Conservation (phyloP, 2,329 filamentous ascomycete genomes). For the Westerdykella aurantiaca region DNA sequence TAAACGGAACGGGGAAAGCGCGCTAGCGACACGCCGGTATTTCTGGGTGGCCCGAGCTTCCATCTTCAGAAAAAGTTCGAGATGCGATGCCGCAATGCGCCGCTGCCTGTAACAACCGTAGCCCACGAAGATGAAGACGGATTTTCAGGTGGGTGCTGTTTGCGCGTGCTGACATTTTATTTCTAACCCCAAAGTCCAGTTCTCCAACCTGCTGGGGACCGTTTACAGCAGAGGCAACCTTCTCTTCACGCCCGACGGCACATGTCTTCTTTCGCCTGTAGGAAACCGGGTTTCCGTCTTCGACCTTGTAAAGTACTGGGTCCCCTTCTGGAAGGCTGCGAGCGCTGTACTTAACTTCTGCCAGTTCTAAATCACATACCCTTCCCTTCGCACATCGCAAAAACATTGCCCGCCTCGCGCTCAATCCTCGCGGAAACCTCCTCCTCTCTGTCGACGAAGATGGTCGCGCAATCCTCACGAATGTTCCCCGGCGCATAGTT, state of each 20-base stretch:
- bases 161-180: neutral
- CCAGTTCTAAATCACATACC: slow-evolving; percentile 79
- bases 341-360: neutral
- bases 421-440: slow-evolving; percentile 86
- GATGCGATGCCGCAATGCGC: slow-evolving; percentile 17
- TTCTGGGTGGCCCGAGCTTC: slow-evolving; percentile 20
- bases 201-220: slow-evolving; percentile 95
- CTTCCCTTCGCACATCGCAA: slow-evolving; percentile 87
- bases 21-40: slow-evolving; percentile 19
- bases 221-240: slow-evolving; percentile 98
- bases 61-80: slow-evolving; percentile 33
- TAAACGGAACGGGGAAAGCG: slow-evolving; percentile 31
- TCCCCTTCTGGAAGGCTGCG: neutral
- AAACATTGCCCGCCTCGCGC: slow-evolving; percentile 82
- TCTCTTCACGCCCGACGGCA: slow-evolving; percentile 93
- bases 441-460: slow-evolving; percentile 91
- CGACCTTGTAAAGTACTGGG: slow-evolving; percentile 83
- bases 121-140: slow-evolving; percentile 76
- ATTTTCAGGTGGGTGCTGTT: slow-evolving; percentile 71
- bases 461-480: slow-evolving; percentile 87
- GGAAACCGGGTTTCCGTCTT: slow-evolving; percentile 95
- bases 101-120: neutral
- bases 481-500: slow-evolving; percentile 75
- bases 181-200: slow-evolving; percentile 53
- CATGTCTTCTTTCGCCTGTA: slow-evolving; percentile 89